These are phyloP conservation scores for Penicillium ucsense DNA, from an alignment of 495 filamentous ascomycete species.

Conservation along the genomic window DNA sequence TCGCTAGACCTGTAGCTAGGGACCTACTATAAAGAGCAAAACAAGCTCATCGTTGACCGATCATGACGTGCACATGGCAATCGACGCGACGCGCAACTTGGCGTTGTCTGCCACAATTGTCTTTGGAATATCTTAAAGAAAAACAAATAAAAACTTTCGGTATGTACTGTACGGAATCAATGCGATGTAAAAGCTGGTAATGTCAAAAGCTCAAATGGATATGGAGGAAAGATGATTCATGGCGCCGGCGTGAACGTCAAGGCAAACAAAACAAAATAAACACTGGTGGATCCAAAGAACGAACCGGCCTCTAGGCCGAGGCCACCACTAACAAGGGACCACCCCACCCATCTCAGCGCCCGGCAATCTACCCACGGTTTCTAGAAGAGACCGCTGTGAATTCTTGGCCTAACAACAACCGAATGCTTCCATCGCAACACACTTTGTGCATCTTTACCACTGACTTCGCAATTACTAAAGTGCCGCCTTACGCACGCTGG, in stretches of 20 bases:
- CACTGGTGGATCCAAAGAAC: constrained; percentile 16
- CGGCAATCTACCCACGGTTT: too few relatives aligned
- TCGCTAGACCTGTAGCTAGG: background rate
- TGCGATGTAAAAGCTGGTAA: constrained; percentile 2
- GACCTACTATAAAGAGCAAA: constrained; percentile 1
- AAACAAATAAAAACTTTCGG: constrained; percentile 3
- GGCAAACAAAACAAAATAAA: constrained; percentile 20
- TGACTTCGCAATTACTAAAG: too few relatives aligned
- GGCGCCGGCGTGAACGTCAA: too few relatives aligned
- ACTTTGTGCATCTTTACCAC: too few relatives aligned
- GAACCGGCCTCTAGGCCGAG: constrained; percentile 11
- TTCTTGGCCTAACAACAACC: background rate
- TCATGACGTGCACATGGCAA: constrained; percentile 12
- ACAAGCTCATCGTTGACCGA: background rate
- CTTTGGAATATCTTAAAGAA: background rate
- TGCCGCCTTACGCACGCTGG: too few relatives aligned
- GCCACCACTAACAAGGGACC: too few relatives aligned
- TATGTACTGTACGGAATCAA: background rate
- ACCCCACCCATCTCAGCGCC: too few relatives aligned
- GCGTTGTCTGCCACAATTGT: background rate
- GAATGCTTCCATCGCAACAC: background rate
- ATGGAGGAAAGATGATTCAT: background rate
- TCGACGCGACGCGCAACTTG: constrained; percentile 2
- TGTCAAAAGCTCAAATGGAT: constrained; percentile 6
- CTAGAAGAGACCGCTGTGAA: too few relatives aligned